These are phyloP conservation scores for Hypoxylon intermedium DNA, from an alignment of 495 filamentous ascomycete species.

Conservation along the genomic window DNA sequence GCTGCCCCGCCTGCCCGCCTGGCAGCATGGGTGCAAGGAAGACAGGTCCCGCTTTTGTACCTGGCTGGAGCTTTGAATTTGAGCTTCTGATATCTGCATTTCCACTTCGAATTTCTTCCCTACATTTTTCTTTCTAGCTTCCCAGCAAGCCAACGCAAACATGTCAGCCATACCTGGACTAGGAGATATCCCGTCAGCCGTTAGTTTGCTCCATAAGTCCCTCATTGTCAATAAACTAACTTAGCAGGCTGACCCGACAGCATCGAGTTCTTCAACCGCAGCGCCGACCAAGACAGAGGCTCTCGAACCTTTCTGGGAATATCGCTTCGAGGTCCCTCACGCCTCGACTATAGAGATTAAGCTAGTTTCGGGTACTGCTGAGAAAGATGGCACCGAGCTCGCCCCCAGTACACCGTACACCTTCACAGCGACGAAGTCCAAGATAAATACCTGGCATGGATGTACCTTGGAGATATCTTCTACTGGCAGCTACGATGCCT, in stretches of 20 bases:
- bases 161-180: slow-evolving; percentile 60
- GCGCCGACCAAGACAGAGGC: slow-evolving; percentile 36
- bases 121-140: background rate
- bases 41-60: background rate
- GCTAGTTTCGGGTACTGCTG: slow-evolving; percentile 81
- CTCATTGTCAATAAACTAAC: slow-evolving; percentile 13
- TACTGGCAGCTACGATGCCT: slow-evolving; percentile 54
- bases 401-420: slow-evolving; percentile 79
- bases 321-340: slow-evolving; percentile 88
- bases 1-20: slow-evolving; percentile 26
- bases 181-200: slow-evolving; percentile 54
- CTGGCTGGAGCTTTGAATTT: slow-evolving; percentile 10
- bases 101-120: too few species aligned
- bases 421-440: slow-evolving; percentile 82
- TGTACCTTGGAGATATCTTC: slow-evolving; percentile 78
- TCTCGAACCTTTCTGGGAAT: slow-evolving; percentile 70
- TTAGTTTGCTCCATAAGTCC: slow-evolving; percentile 31
- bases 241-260: slow-evolving; percentile 34
- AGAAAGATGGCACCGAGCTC: slow-evolving; percentile 96
- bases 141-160: slow-evolving; percentile 7
- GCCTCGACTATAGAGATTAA: slow-evolving; percentile 61
- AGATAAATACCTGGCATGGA: slow-evolving; percentile 90
- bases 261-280: slow-evolving; percentile 33
- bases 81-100: background rate
- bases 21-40: slow-evolving; percentile 1